Evolutionary conservation across 2,329 filamentous ascomycete genomes (phyloP), one percentile per base, ranked within the genome.

Genomic region (Verticillium klebahnii): DNA sequence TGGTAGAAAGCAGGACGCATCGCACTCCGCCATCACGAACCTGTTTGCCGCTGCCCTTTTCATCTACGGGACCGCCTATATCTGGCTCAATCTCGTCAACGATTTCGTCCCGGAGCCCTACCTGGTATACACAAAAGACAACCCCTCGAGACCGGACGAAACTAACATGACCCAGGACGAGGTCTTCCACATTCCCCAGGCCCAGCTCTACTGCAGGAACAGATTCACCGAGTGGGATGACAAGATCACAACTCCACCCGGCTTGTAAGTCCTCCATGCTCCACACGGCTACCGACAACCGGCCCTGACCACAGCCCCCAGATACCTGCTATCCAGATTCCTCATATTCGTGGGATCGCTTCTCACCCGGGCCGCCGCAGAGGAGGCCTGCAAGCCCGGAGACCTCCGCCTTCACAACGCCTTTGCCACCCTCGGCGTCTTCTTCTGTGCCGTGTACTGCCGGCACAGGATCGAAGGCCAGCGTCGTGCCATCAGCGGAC

Each of bases 161-260:
- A 63, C 58, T 25, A 4, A 14, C 17, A 8, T 0, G 5, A 32
- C 37, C 25, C 65, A 94, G 91, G 92, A 96, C 72, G 92, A 96
- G 72, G 80, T 92, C 34, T 96, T 95, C 65, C 92, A 99, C 73
- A 89, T 97, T 25, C 91, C 92, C 0, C 95, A 99, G 76, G 93
- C 93, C 0, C 92, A 96, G 69, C 86, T 85, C 34, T 99, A 97
- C 74, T 97, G 93, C 74, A 74, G 84, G 50, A 88, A 89, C 12
- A 83, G 84, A 60, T 96, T 89, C 78, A 72, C 75, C 14, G 82
- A 91, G 61, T 99, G 95, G 95, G 93, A 99, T 75, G 89, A 94
- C 63, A 99, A 98, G 74, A 95, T 99, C 71, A 99, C 95, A 0
- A 99, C 95, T 1, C 95, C 95, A 0, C 94, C 95, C 0, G 95